These are phyloP conservation scores for Ustilago curta DNA, from an alignment of 1,284 basidiomycete genomes.

Conservation along the genomic window DNA sequence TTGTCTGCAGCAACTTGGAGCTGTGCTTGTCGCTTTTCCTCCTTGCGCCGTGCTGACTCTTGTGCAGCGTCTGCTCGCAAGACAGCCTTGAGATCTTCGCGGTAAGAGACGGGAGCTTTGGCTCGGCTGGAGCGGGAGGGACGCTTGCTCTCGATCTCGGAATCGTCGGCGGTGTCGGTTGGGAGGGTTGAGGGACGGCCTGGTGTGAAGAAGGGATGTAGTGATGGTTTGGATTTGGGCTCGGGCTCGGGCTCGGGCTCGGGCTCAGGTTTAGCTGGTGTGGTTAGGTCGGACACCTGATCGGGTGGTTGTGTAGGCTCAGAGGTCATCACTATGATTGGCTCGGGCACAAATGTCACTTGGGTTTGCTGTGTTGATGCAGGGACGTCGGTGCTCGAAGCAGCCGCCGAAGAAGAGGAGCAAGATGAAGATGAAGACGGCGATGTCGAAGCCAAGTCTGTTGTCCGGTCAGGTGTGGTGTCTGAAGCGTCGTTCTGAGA, in stretches of 20 bases:
- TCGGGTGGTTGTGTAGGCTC: not conserved
- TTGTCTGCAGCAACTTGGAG: conserved; percentile 9
- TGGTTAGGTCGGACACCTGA: not conserved
- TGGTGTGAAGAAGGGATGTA: conserved; percentile 35
- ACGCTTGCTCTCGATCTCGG: conserved; percentile 14
- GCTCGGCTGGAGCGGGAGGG: conserved; percentile 20
- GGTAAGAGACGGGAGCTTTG: conserved; percentile 40
- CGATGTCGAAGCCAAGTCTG: conserved; percentile 4
- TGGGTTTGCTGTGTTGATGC: conserved; percentile 18
- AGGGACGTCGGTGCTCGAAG: not conserved
- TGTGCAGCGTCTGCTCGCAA: conserved; percentile 36
- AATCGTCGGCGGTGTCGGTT: conserved; percentile 8
- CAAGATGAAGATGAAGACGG: not conserved
- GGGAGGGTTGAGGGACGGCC: not conserved
- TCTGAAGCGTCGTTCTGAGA: too few species aligned
- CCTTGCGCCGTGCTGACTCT: conserved; percentile 26
- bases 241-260: not conserved
- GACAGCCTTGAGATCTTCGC: conserved; percentile 51
- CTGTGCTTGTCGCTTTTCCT: conserved; percentile 20
- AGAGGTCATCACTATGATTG: not conserved
- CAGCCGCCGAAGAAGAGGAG: conserved; percentile 4
- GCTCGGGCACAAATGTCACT: not conserved
- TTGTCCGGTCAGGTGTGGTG: not conserved
- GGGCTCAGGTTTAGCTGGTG: not conserved
- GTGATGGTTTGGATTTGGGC: conserved; percentile 10